Evolutionary conservation across 1,284 basidiomycete genomes (phyloP), one percentile per base, ranked within the genome.

Genomic region (Irpex sp.): DNA sequence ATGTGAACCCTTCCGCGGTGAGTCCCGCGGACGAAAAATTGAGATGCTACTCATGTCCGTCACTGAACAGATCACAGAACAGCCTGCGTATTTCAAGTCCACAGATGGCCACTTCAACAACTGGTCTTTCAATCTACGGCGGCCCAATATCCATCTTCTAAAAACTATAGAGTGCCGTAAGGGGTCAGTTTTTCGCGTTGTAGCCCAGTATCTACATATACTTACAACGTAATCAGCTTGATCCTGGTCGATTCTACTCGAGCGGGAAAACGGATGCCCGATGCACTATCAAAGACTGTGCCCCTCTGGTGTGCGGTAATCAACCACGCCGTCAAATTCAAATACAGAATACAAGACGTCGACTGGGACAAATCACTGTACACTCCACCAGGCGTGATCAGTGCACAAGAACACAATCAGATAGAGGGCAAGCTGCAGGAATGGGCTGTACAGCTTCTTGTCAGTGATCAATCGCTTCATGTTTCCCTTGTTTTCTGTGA

Each of bases 301-400:
- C 96, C 97, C 0, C 93, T 96, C 56, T 99, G 97, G 97, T 98
- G 97, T 74, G 82, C 93, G 1, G 94, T 97, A 2, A 81, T 98
- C 68, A 98, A 98, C 71, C 81, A 85, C 6, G 93, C 94, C 0
- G 69, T 90, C 36, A 62, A 61, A 2, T 57, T 59, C 3, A 15
- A 49, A 4, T 66, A 70, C 31, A 63, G 70, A 6, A 51, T 68
- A 65, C 66, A 66, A n/a, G 64, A 62, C 0, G 31, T 34, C 31
- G 60, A 71, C 2, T 89, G 87, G 87, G 81, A 88, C 64, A 74
- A 68, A 0, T 69, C 72, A 0, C 77, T 95, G 2, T 88, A 88
- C 69, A 93, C 90, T 0, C 85, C 91, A 3, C 86, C 88, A 0
- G 78, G 79, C 5, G 75, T 78, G 8, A 88, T 92, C 44, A 89